phyloP scores from a whole-genome alignment of 2,329 filamentous ascomycete species.

The Leptodontidium sp. region DNA sequence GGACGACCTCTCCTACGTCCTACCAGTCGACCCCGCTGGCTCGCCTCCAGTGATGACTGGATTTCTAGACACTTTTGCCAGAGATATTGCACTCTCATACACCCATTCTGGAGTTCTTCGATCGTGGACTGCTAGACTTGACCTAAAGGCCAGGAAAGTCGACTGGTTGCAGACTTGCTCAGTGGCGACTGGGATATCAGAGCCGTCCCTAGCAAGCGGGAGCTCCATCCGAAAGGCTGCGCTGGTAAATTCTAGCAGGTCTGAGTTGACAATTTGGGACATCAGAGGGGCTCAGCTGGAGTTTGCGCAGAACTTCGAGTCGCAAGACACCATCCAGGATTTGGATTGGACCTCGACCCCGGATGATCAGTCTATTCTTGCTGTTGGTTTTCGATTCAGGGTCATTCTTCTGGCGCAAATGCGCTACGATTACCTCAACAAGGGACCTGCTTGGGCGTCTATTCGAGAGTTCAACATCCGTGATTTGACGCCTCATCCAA shows the following conservation, averaged over 20 bases:
- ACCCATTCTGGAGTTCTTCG: conserved; percentile 76
- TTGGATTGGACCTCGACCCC: conserved; percentile 95
- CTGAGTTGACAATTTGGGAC: conserved; percentile 89
- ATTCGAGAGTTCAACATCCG: conserved; percentile 84
- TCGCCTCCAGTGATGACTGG: conserved; percentile 74
- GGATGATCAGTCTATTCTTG: conserved; percentile 86
- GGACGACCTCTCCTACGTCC: conserved; percentile 69
- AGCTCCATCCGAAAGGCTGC: conserved; percentile 89
- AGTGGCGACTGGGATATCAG: conserved; percentile 78
- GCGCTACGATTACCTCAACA: conserved; percentile 90
- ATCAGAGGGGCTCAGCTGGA: conserved; percentile 83
- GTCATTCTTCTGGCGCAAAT: conserved; percentile 85
- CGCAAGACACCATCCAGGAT: conserved; percentile 79
- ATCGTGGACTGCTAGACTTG: conserved; percentile 85
- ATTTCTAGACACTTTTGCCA: conserved; percentile 85
- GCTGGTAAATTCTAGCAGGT: conserved; percentile 76
- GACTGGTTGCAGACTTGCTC: conserved; percentile 86
- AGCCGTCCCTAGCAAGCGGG: conserved; percentile 81
- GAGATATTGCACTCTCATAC: conserved; percentile 87
- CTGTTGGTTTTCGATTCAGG: conserved; percentile 90
- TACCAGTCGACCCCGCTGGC: conserved; percentile 88
- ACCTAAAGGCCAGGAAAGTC: conserved; percentile 64
- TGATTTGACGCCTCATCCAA: conserved; percentile 85
- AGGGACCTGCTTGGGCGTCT: conserved; percentile 87
- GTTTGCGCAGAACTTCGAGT: conserved; percentile 77